Base-by-base conservation (phyloP, 352 stramenopile genomes). In the Phytophthora citricola region DNA sequence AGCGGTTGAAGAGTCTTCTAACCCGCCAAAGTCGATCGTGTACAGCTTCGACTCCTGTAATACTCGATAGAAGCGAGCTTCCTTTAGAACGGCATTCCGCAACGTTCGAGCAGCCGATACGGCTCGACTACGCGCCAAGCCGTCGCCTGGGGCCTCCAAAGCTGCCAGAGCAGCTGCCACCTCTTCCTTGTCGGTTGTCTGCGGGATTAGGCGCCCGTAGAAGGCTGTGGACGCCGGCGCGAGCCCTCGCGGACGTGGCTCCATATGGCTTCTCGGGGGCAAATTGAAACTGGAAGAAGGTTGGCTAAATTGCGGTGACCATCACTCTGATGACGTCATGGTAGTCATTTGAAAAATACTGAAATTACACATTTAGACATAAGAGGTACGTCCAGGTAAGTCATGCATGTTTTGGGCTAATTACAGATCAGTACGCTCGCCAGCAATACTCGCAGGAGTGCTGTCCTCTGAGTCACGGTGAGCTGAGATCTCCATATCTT, bases 401-500 rank as follows among this genome's bases (percentile, higher is more conserved):
- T 40, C 55, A 60, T 22, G 15, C 9, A 46, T 40, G 40, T 36
- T 44, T 47, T 10, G 14, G 17, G 12, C 11, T 66, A 64, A 68
- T 77, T 87, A 91, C 69, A 91, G 57, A 73, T 91, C 82, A 10
- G 82, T 91, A 36, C 82, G 79, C 6, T 84, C 78, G 9, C 82
- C 82, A 0, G 72, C 51, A 26, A 53, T 44, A 38, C 27, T 57
- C 10, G 51, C 14, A 26, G 6, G 31, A 15, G 31, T 36, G 31
- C 31, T 27, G 22, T 17, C 40, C 7, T 24, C 57, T 5, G 70
- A 39, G n/a, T 67, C 44, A n/a, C 46, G 45, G 32, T 69, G 57
- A 29, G 72, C 58, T 36, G 81, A 82, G 63, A 94, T 87, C 31
- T 91, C 78, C 79, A 94, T 90, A 67, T 94, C 86, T 57, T 92